Conservation (phyloP, 768 basidiomycete genomes). For the Tephrocybe sp. region DNA sequence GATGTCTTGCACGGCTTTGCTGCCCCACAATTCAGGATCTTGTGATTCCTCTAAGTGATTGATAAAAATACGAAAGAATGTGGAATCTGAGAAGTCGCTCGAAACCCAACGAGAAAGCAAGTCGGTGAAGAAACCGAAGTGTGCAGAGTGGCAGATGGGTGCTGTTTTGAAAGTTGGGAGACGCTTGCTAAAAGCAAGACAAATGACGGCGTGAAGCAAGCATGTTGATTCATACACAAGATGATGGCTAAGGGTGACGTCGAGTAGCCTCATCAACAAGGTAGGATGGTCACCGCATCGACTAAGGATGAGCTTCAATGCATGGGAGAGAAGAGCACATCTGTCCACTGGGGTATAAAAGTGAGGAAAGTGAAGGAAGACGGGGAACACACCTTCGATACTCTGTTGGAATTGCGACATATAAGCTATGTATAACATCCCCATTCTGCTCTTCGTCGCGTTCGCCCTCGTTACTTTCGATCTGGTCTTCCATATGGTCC, state of each 20-base stretch:
- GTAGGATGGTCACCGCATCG: slow-evolving; percentile 45
- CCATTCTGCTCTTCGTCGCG: slow-evolving; percentile 21
- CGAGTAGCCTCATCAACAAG: slow-evolving; percentile 45
- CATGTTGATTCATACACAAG: slow-evolving; percentile 40
- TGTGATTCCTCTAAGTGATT: slow-evolving; percentile 22
- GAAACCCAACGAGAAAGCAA: slow-evolving; percentile 39
- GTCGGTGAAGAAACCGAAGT: slow-evolving; percentile 44
- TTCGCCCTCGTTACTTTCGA: slow-evolving; percentile 11
- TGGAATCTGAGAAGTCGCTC: slow-evolving; percentile 20
- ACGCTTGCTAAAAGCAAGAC: slow-evolving; percentile 30
- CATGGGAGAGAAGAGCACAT: slow-evolving; percentile 49
- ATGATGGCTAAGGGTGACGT: slow-evolving; percentile 43
- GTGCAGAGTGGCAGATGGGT: slow-evolving; percentile 40
- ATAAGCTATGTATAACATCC: slow-evolving; percentile 37
- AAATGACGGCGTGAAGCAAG: slow-evolving; percentile 41
- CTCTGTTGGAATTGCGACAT: slow-evolving; percentile 49
- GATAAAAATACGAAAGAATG: slow-evolving; percentile 31
- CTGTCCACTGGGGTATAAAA: slow-evolving; percentile 24
- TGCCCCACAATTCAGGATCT: slow-evolving; percentile 33
- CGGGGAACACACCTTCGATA: slow-evolving; percentile 43
- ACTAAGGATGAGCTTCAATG: slow-evolving; percentile 44
- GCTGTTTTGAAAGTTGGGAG: slow-evolving; percentile 19
- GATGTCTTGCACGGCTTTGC: slow-evolving; percentile 37
- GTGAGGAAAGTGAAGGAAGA: neutral
- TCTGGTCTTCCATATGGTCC: slow-evolving; percentile 35